Conservation (phyloP, 495 filamentous ascomycete genomes). For the Aspergillus haitiensis region DNA sequence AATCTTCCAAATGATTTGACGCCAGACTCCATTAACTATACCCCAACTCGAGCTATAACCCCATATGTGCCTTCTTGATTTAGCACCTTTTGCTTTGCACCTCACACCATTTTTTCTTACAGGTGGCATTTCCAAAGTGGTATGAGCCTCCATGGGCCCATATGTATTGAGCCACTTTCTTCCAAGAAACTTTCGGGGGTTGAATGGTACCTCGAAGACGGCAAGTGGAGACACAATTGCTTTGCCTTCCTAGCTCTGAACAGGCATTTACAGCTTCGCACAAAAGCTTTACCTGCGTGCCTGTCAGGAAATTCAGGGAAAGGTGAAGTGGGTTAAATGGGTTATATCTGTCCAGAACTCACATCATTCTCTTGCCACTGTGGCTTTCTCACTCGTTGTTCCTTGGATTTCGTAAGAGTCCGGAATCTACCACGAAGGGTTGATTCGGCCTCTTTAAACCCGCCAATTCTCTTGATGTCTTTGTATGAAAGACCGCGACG, state of each 20-base stretch:
- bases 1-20: background rate
- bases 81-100: conserved; percentile 26
- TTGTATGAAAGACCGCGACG: conserved; percentile 72
- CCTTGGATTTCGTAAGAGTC: conserved; percentile 74
- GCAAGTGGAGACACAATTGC: conserved; percentile 13
- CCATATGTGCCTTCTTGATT: background rate
- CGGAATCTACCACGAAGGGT: conserved; percentile 80
- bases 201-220: conserved; percentile 6
- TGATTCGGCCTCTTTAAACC: conserved; percentile 78
- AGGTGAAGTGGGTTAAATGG: background rate
- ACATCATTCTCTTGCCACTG: conserved; percentile 77
- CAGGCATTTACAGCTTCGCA: conserved; percentile 39
- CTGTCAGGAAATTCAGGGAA: conserved; percentile 20
- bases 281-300: conserved; percentile 35
- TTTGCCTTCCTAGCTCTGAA: conserved; percentile 24
- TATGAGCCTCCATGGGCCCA: conserved; percentile 71
- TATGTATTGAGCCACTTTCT: conserved; percentile 75
- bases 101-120: conserved; percentile 74
- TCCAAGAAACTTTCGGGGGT: conserved; percentile 71
- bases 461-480: conserved; percentile 66
- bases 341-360: conserved; percentile 39
- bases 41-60: too few relatives aligned
- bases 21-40: too few relatives aligned
- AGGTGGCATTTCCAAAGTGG: conserved; percentile 81
- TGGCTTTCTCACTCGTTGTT: conserved; percentile 73